A percentile compares a stretch with the other conserved stretches of the same genome.
Conservation (phyloP, 139 green algal species). For the Coccomyxa sp. region DNA sequence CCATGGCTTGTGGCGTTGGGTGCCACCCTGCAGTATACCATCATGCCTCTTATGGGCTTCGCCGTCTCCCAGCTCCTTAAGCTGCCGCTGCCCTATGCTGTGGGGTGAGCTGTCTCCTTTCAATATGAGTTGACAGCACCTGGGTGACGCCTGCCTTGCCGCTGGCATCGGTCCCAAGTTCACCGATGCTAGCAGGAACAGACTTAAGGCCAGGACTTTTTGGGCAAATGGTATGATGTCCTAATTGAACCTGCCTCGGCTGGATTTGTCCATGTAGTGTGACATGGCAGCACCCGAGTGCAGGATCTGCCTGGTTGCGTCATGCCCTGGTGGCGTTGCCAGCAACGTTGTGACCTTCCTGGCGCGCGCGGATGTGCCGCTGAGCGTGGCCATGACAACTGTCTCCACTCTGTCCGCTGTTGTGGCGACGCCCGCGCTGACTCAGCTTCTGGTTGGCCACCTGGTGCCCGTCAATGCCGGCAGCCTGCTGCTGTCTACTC, state of each 20-base stretch:
- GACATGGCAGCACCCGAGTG: neutral
- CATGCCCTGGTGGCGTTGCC: conserved; percentile 59
- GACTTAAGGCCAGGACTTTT: too few species aligned
- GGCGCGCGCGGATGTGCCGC: conserved; percentile 43
- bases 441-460: conserved; percentile 57
- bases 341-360: conserved; percentile 80
- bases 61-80: conserved; percentile 28
- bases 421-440: conserved; percentile 66
- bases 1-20: conserved; percentile 53
- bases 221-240: too few species aligned
- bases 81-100: conserved; percentile 28
- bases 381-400: conserved; percentile 46
- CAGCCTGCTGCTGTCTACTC: conserved; percentile 58
- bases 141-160: too few species aligned
- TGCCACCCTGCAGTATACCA: conserved; percentile 64
- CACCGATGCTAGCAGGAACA: too few species aligned
- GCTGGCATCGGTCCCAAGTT: neutral
- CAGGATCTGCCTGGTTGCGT: conserved; percentile 48
- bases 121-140: neutral
- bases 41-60: conserved; percentile 70
- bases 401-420: conserved; percentile 48
- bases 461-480: conserved; percentile 59
- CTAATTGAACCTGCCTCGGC: too few species aligned
- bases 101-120: conserved; percentile 23
- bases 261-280: too few species aligned